Evolutionary conservation across 2,329 filamentous ascomycete species (phyloP).

Genomic region (Curvularia sp.): DNA sequence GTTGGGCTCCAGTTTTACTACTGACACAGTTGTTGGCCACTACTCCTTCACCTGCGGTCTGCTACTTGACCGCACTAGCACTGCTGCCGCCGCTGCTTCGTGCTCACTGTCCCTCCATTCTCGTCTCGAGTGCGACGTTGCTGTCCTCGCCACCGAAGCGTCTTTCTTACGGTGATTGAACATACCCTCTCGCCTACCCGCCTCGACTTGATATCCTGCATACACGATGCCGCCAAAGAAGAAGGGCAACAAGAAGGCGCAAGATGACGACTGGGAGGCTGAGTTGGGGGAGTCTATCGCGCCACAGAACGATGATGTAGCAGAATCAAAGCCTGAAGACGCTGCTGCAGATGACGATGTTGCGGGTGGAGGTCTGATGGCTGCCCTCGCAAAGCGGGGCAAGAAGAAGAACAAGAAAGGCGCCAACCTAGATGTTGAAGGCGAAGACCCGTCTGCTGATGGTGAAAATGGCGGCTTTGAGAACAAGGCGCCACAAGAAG

Average conservation of each 20-base stretch:
- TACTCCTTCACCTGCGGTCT: conserved; percentile 3
- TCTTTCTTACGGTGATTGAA: conserved; percentile 10
- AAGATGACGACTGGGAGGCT: conserved; percentile 95
- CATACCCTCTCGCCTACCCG: conserved; percentile 1
- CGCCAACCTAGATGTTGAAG: conserved; percentile 72
- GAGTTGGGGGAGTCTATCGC: conserved; percentile 82
- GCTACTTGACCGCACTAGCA: conserved; percentile 5
- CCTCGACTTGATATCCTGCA: conserved; percentile 2
- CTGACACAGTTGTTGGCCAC: conserved; percentile 5
- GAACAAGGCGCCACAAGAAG: conserved; percentile 80
- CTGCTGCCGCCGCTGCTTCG: conserved; percentile 3
- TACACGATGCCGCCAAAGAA: conserved; percentile 88
- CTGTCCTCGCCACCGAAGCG: conserved; percentile 24
- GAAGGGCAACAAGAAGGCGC: conserved; percentile 86
- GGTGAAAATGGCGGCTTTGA: conserved; percentile 57
- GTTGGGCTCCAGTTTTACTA: conserved; percentile 19
- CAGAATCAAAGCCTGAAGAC: conserved; percentile 37
- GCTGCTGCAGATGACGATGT: conserved; percentile 58
- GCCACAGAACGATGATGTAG: conserved; percentile 61
- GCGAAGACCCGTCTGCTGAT: conserved; percentile 62
- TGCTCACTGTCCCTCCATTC: neutral
- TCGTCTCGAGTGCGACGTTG: conserved; percentile 9
- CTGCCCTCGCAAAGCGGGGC: conserved; percentile 62
- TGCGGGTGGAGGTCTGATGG: conserved; percentile 58
- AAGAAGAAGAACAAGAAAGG: conserved; percentile 86